Base-by-base conservation (phyloP, 208 protist species). In the Crithidia fasciculata region DNA sequence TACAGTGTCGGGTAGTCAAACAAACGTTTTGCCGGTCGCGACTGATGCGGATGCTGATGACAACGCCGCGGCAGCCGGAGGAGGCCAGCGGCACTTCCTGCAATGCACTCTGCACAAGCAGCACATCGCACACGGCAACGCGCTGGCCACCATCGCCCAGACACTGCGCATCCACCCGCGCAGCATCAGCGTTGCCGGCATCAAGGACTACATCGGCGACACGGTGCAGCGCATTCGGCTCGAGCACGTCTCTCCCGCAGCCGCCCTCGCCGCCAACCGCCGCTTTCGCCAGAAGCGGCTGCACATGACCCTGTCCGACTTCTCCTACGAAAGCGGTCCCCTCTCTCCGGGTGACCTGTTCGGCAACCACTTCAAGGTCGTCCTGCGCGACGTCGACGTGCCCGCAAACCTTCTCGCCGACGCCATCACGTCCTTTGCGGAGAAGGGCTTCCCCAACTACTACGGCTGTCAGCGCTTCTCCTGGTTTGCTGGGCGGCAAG, bases 401-500 rank as follows among this genome's bases (percentile, higher is more conserved):
- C 76, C 84, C 36, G 55, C 64, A 9, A 65, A 66, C n/a, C 65
- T 45, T 15, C 63, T 96, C 36, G 74, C 87, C 36, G 74, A 82
- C 3, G 85, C 89, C 8, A 55, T 96, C 28, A 37, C 85, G 4
- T 62, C 69, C 13, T 93, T 96, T 76, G 28, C 13, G 28, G 18
- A 75, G n/a, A 19, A 89, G 37, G 92, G 92, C 5, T 96, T 96
- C 64, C 87, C 92, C 12, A 96, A 96, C 74, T 96, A 94, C 74
- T 96, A 94, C 74, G 92, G 92, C 18, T 94, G 88, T 57, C 92
- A 96, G 81, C 85, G 92, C 12, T 96, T 96, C 56, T 93, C 89
- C 10, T 96, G 92, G 89, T 96, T 96, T 84, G 92, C 74, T 45
- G 89, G 92, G 6, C 55, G 57, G 54, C 72, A 93, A 39, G 92